Evolutionary conservation across 192 early-diverging fungal species (phyloP).

Genomic region (Coemansia sp.): DNA sequence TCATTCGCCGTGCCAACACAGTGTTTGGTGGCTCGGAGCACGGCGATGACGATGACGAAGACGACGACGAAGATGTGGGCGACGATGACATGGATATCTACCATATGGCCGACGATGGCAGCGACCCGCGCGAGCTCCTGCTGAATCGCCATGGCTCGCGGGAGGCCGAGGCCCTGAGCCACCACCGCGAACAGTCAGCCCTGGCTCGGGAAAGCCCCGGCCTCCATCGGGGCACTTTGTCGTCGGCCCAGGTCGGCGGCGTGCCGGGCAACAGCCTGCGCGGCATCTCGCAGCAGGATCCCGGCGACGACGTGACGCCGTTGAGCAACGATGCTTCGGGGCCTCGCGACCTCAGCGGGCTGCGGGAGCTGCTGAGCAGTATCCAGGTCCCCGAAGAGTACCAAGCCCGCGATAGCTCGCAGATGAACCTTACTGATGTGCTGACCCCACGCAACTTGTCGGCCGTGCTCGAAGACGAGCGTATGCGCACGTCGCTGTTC

Average conservation of each 20-base stretch:
- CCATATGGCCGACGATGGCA: neutral
- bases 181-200: slow-evolving; percentile 29
- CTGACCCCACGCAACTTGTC: slow-evolving; percentile 28
- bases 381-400: slow-evolving; percentile 16
- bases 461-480: slow-evolving; percentile 24
- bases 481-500: slow-evolving; percentile 31
- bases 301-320: slow-evolving; percentile 24
- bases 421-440: slow-evolving; percentile 31
- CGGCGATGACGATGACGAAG: slow-evolving; percentile 7
- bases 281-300: slow-evolving; percentile 5
- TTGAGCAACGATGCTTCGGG: neutral
- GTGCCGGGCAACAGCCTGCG: slow-evolving; percentile 18
- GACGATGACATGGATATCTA: slow-evolving; percentile 5
- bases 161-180: slow-evolving; percentile 26
- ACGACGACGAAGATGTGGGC: slow-evolving; percentile 7
- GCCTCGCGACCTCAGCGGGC: slow-evolving; percentile 12
- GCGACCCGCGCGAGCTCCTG: neutral
- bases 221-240: slow-evolving; percentile 3
- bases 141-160: slow-evolving; percentile 5
- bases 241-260: slow-evolving; percentile 32
- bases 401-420: neutral
- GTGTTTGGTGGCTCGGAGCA: slow-evolving; percentile 46
- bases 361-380: slow-evolving; percentile 30
- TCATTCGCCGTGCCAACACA: slow-evolving; percentile 54
- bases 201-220: slow-evolving; percentile 20